phyloP scores from a whole-genome alignment of 2,329 filamentous ascomycete genomes.

The Trichocomaceae sp. region DNA sequence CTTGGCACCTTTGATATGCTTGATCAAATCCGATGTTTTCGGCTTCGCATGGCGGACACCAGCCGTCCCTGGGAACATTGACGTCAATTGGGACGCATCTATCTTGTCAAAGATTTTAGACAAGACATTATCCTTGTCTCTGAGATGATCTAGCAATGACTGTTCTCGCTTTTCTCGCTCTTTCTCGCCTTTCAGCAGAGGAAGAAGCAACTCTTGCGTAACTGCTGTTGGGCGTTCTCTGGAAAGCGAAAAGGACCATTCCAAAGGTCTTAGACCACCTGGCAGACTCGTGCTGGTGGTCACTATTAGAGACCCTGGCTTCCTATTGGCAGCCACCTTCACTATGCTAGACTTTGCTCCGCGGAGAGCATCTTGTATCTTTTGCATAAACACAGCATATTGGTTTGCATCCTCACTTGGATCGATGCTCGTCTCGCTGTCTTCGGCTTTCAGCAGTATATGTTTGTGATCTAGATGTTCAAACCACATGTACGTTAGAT shows the following conservation, averaged over 20 bases:
- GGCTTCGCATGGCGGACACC: constrained; percentile 38
- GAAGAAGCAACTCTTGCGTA: constrained; percentile 47
- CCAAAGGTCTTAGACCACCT: constrained; percentile 45
- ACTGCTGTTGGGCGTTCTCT: constrained; percentile 36
- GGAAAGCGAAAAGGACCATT: constrained; percentile 47
- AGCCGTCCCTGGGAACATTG: constrained; percentile 51
- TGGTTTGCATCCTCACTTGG: constrained; percentile 53
- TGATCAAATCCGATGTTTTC: constrained; percentile 44
- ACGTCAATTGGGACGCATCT: constrained; percentile 48
- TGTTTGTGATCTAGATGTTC: constrained; percentile 42
- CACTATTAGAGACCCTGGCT: constrained; percentile 38
- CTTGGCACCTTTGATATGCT: constrained; percentile 49
- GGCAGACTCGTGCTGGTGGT: constrained; percentile 47
- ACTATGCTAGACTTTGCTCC: constrained; percentile 26
- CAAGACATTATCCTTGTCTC: constrained; percentile 55
- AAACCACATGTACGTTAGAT: constrained; percentile 53
- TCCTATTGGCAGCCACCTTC: constrained; percentile 23
- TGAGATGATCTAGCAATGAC: constrained; percentile 45
- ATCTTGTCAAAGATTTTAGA: constrained; percentile 53
- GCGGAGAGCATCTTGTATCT: constrained; percentile 46
- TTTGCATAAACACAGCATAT: constrained; percentile 49
- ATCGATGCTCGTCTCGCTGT: constrained; percentile 51
- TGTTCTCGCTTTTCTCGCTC: constrained; percentile 43
- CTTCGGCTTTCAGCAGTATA: constrained; percentile 45
- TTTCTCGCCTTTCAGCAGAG: constrained; percentile 46